Percentiles rank a stretch among this genome's conserved stretches.
Evolutionary conservation across 2,329 filamentous ascomycete genomes (phyloP).

Genomic region (Zymoseptoria crescenta): DNA sequence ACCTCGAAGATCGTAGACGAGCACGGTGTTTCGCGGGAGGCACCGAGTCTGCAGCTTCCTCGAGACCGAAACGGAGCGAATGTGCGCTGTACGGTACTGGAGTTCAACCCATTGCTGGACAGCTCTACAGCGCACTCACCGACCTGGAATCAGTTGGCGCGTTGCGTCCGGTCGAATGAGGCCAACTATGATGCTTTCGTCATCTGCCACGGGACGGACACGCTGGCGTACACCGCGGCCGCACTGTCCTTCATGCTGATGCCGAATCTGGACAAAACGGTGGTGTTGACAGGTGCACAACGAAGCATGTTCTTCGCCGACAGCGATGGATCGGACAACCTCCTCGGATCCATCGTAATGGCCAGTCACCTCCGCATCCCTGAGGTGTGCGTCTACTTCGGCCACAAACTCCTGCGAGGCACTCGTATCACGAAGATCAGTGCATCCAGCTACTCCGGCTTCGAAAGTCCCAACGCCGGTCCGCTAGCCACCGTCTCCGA

Average conservation of each 20-base stretch:
- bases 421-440: slow-evolving; percentile 85
- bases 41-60: slow-evolving; percentile 70
- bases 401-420: slow-evolving; percentile 80
- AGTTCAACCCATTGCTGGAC: slow-evolving; percentile 78
- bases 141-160: slow-evolving; percentile 79
- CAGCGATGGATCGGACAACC: slow-evolving; percentile 84
- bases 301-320: slow-evolving; percentile 86
- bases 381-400: slow-evolving; percentile 90
- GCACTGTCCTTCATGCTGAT: slow-evolving; percentile 90
- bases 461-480: slow-evolving; percentile 77
- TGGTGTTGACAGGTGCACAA: slow-evolving; percentile 64
- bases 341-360: slow-evolving; percentile 79
- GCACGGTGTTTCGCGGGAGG: slow-evolving; percentile 16
- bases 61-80: slow-evolving; percentile 71
- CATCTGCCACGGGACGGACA: slow-evolving; percentile 84
- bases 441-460: slow-evolving; percentile 77
- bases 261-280: slow-evolving; percentile 74
- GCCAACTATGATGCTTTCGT: slow-evolving; percentile 85
- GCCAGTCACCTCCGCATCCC: slow-evolving; percentile 89
- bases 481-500: slow-evolving; percentile 64
- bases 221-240: slow-evolving; percentile 76
- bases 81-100: slow-evolving; percentile 74
- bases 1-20: slow-evolving; percentile 18
- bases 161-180: slow-evolving; percentile 75
- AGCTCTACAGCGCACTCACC: slow-evolving; percentile 81